Percentiles rank a stretch among this genome's conserved stretches.
These are phyloP conservation scores for Mallotus nudiflorus DNA, from an alignment of 345 rosid species.

Conservation along the genomic window DNA sequence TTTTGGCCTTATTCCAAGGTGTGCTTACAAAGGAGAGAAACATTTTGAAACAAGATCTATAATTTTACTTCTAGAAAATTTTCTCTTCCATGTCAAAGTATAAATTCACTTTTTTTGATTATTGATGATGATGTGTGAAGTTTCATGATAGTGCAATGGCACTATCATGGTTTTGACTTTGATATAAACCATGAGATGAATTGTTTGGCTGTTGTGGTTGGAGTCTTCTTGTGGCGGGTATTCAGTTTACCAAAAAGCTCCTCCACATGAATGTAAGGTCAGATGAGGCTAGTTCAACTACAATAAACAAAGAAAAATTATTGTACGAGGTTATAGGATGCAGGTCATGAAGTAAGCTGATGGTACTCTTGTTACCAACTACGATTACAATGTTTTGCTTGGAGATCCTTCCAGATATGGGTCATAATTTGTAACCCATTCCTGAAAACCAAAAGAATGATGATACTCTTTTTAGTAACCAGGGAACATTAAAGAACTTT, in stretches of 20 bases:
- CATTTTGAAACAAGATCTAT: not conserved
- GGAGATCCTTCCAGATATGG: no score
- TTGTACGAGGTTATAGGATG: not conserved
- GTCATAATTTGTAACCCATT: no score
- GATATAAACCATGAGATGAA: not conserved
- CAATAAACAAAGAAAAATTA: no score
- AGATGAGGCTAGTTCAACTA: no score
- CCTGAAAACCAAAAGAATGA: no score
- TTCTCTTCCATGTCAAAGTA: not conserved
- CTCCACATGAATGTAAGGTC: no score
- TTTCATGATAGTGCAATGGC: not conserved
- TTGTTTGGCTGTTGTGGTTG: not conserved
- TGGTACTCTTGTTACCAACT: no score
- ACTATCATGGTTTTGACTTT: not conserved
- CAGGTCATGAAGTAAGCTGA: not conserved
- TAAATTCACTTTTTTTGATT: not conserved
- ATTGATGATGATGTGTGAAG: not conserved
- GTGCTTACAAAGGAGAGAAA: not conserved
- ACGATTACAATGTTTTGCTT: no score
- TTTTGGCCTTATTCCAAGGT: not conserved
- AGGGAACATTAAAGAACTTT: no score
- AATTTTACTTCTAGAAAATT: not conserved
- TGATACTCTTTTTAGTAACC: no score
- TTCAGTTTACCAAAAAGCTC: not conserved
- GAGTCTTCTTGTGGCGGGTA: not conserved